Evolutionary conservation across 2,329 filamentous ascomycete species (phyloP), one percentile per base, ranked within the genome.

Genomic region (Lachnellula suecica): DNA sequence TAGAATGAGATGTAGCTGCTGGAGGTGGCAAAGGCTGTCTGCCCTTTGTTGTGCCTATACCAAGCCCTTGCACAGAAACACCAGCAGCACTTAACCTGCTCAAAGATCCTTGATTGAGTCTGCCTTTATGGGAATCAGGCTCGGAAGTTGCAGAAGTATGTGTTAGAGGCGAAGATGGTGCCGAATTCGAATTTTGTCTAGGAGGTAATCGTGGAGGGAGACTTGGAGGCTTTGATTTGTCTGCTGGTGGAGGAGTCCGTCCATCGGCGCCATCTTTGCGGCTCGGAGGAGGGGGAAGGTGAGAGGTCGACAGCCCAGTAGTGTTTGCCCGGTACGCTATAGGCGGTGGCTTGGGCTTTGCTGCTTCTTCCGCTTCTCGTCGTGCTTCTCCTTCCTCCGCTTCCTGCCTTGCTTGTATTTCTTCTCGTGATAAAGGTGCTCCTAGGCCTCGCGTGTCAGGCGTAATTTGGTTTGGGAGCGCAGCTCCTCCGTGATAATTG

Each of bases 51-150:
- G 62, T 65, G 2, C 79, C 80, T 55, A 88, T 87, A 15, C 80
- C 81, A 34, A 89, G 74, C 0, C 77, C 82, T n/a, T 85, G 81
- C 0, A 89, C 83, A 3, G 80, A 83, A 4, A 89, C 72, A 11
- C 85, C 86, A 19, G 85, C 82, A 57, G 78, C 76, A 4, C 79
- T 76, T 11, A 89, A 70, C 49, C 84, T 76, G 37, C 73, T 75
- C 34, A 82, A 62, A 6, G 85, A 78, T 7, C 74, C 77, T 51
- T 68, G 66, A 38, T 68, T 68, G 25, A 70, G 56, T 44, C 67
- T 60, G 23, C 63, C 67, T 44, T 52, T 63, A 34, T 67, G 64
- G n/a, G 66, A 50, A 25, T 67, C 64, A 23, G 61, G 60, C 47
- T 68, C 62, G 6, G 49, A 34, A 4, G 44, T 53, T 23, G 54